Evolutionary conservation across 441 rosid genomes (phyloP), one percentile per base, ranked within the genome.

Genomic region (Pelargonium australe): DNA sequence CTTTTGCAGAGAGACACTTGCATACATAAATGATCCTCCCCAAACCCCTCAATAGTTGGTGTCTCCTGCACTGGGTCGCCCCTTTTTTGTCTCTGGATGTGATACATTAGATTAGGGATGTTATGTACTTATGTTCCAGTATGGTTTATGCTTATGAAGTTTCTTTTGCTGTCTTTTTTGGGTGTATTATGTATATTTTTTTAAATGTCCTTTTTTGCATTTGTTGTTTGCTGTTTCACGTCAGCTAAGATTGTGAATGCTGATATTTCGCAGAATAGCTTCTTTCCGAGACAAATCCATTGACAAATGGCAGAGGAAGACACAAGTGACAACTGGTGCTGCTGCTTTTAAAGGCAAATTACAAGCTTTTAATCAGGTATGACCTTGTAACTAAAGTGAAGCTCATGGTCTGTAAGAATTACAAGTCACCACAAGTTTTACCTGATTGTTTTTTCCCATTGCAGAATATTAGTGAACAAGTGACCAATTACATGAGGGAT

Each of bases 361-460:
- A 69, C 90, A 90, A 2, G 99, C 97, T 68, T 95, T 95, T 80
- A 89, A 92, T 85, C 99, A 92, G 99, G 99, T 95, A 76, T 67
- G 72, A 64, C 65, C 49, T 67, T 34, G 3, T 17, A 57, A n/a
- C 69, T 47, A 28, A 63, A 41, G 19, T 49, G 44, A 73, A 7
- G 58, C 64, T 60, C 41, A 43, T 72, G 43, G 43, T 41, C 40
- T 62, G n/a, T 1, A 66, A n/a, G 49, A 44, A 25, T 17, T 62
- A 64, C 45, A 60, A 64, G 40, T 17, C 58, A 60, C 49, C 44
- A 62, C 10, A 23, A 67, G 70, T 64, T 70, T 80, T 51, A 77
- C 69, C 20, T 25, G 47, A 51, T 73, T 76, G 31, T 65, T 19
- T 58, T 47, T 76, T 77, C 11, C 9, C 34, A 65, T 69, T 53